Evolutionary conservation across 176 grass and related monocot genomes (phyloP).

Genomic region (Sorghum bicolor): Sorghum_bicolor_NCBIv3 NC_012873.2:50775501-50776000

Average conservation of each 20-base stretch:
- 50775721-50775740: not conserved
- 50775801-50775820: not conserved
- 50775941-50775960: not conserved
- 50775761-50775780: not conserved
- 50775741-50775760: not conserved
- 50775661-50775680: not conserved
- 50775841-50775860: not conserved
- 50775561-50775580: not conserved
- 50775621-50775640: not conserved
- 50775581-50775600: not conserved
- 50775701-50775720: too few relatives aligned
- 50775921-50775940: not conserved
- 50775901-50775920: not conserved
- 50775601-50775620: too few relatives aligned
- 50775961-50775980: constrained; percentile 10
- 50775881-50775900: not conserved
- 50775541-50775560: too few relatives aligned
- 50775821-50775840: not conserved
- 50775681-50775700: not conserved
- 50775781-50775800: constrained; percentile 12
- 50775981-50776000: constrained; percentile 7
- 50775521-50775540: too few relatives aligned
- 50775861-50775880: not conserved
- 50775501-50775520: too few relatives aligned
- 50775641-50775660: not conserved